Evolutionary conservation across 768 basidiomycete species (phyloP).

Genomic region (Nidularia sp.): DNA sequence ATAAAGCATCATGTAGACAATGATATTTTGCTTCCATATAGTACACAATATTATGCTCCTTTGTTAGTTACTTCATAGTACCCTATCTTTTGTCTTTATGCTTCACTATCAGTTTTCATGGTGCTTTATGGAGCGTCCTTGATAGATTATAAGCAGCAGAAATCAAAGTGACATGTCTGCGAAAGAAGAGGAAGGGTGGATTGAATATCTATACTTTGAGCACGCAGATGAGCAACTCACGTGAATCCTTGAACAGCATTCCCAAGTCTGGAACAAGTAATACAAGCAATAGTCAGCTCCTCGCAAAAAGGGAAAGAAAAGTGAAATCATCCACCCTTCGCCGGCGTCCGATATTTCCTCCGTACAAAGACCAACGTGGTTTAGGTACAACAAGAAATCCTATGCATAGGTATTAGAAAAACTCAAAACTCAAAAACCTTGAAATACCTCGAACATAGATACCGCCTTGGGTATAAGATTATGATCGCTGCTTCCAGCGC

Average conservation of each 20-base stretch:
- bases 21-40: no score
- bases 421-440: neutral
- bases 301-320: neutral
- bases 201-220: neutral
- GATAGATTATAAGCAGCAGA: constrained; percentile 84
- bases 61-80: no score
- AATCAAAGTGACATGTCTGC: constrained; percentile 78
- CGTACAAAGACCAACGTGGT: constrained; percentile 83
- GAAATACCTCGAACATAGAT: constrained; percentile 81
- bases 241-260: constrained; percentile 91
- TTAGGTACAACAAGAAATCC: constrained; percentile 80
- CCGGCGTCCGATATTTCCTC: constrained; percentile 86
- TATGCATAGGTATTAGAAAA: constrained; percentile 12
- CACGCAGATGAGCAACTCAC: constrained; percentile 35
- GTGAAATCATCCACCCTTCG: constrained; percentile 55
- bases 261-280: constrained; percentile 50
- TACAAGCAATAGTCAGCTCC: neutral
- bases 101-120: neutral
- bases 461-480: constrained; percentile 63
- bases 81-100: neutral
- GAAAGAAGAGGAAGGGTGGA: neutral
- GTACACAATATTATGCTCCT: no score
- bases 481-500: constrained; percentile 78
- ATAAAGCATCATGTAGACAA: no score
- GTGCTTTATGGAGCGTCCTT: constrained; percentile 40